Evolutionary conservation across 225 moss, liverwort and hornwort genomes (phyloP).

Genomic region (Lunularia cruciata): DNA sequence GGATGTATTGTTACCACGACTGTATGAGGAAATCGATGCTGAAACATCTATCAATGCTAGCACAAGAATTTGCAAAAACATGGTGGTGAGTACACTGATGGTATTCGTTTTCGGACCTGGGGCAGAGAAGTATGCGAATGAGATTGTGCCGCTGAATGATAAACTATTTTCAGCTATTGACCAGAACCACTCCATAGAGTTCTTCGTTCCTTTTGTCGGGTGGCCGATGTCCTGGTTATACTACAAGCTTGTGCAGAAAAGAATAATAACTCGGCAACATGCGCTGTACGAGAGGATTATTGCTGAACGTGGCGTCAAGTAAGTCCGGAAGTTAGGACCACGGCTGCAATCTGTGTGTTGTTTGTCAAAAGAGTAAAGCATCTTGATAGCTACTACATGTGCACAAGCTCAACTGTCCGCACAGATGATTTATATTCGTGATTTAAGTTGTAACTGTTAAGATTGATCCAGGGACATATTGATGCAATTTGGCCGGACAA

Average conservation of each 20-base stretch:
- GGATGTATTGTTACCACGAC: neutral
- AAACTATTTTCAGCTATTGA: neutral
- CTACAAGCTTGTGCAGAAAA: neutral
- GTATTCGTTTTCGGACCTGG: slow-evolving; percentile 3
- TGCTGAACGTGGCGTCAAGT: slow-evolving; percentile 1
- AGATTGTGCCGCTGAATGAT: neutral
- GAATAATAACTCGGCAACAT: neutral
- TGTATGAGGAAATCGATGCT: neutral
- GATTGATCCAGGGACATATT: too few relatives aligned
- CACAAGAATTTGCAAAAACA: neutral
- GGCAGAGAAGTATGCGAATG: neutral
- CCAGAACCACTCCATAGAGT: neutral
- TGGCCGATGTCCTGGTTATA: neutral
- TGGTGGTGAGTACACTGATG: neutral
- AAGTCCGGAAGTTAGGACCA: too few relatives aligned
- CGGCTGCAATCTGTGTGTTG: too few relatives aligned
- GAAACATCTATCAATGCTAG: neutral
- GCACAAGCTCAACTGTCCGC: too few relatives aligned
- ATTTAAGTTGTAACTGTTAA: too few relatives aligned
- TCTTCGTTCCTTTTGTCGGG: neutral
- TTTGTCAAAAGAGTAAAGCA: too few relatives aligned
- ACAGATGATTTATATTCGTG: too few relatives aligned
- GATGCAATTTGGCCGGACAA: too few relatives aligned
- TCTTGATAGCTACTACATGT: too few relatives aligned
- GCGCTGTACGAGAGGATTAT: neutral